phyloP scores from a whole-genome alignment of 495 filamentous ascomycete genomes.

The Aspergillus coremiiformis region DNA sequence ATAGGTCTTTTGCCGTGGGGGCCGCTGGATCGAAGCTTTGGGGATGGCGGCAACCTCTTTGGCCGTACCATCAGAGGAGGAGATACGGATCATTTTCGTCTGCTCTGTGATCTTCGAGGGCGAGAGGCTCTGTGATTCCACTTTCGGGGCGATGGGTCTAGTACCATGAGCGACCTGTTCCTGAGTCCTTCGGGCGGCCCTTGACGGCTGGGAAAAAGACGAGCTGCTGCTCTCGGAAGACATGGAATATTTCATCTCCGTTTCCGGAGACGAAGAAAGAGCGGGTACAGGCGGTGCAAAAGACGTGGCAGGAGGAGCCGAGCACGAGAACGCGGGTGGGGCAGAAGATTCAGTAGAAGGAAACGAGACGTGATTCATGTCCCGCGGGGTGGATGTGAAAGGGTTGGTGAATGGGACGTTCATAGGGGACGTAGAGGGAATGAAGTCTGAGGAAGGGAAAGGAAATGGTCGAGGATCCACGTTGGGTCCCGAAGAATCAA shows the following conservation, averaged over 20 bases:
- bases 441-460: conserved; percentile 28
- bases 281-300: conserved; percentile 14
- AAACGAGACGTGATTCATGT: conserved; percentile 23
- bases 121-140: conserved; percentile 21
- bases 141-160: conserved; percentile 42
- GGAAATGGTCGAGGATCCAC: conserved; percentile 27
- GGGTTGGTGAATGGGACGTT: conserved; percentile 24
- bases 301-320: conserved; percentile 27
- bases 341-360: conserved; percentile 23
- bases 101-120: conserved; percentile 25
- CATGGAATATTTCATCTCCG: conserved; percentile 31
- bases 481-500: conserved; percentile 35
- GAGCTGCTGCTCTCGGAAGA: conserved; percentile 30
- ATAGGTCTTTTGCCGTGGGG: conserved; percentile 65
- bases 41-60: conserved; percentile 57
- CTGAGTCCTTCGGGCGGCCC: conserved; percentile 36
- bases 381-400: conserved; percentile 21
- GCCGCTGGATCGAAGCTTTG: conserved; percentile 67
- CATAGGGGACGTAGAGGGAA: conserved; percentile 24
- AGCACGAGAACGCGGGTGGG: conserved; percentile 26
- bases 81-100: conserved; percentile 48
- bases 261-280: conserved; percentile 15
- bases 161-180: conserved; percentile 37
- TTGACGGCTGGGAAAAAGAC: conserved; percentile 25
- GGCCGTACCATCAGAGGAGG: conserved; percentile 51